Base-by-base conservation (phyloP, 2,329 filamentous ascomycete species). In the Elsinoe batatas region DNA sequence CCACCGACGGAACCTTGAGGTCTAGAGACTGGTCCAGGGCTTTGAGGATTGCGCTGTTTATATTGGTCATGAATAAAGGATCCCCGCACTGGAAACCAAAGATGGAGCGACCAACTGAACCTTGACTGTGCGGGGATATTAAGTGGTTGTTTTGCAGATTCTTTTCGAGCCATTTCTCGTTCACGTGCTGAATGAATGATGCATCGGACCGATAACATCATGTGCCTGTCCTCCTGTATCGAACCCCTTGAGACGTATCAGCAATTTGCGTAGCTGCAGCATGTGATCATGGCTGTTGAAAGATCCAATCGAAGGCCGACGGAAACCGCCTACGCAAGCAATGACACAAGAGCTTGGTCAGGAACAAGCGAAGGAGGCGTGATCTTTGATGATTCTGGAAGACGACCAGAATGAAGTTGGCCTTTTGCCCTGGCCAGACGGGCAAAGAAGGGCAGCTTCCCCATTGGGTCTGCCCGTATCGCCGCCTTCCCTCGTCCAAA, bases 291-390 rank as follows among this genome's bases (percentile, higher is more conserved):
- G 17, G 20, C 20, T 33, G 37, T 33, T 20, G 40, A 8, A 7
- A 37, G 17, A 38, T 26, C 47, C 47, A 36, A 38, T 51, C 30
- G 32, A 36, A 51, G 17, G 47, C 47, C 47, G 47, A 51, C 47
- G 47, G 47, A 51, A 51, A 51, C 47, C 47, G 47, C 47, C 47
- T 51, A 51, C 30, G 35, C 47, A 51, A 35, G 32, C 18, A 35
- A 17, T 38, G 32, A 36, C 47, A 20, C 26, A n/a, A 36, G 15
- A 11, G 3, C 32, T 18, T 36, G 38, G 47, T 17, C 47, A 51
- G 47, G 47, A 51, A 51, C 47, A 49, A 36, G 32, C 44, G 32
- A 49, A 35, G 32, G 44, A 49, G 44, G 12, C 17, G 20, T 22
- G 22, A 33, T 15, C 44, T 13, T 35, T 36, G 15, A 15, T 37